Evolutionary conservation across 2,329 filamentous ascomycete genomes (phyloP), one percentile per base, ranked within the genome.

Genomic region (Gnomoniopsis sp.): DNA sequence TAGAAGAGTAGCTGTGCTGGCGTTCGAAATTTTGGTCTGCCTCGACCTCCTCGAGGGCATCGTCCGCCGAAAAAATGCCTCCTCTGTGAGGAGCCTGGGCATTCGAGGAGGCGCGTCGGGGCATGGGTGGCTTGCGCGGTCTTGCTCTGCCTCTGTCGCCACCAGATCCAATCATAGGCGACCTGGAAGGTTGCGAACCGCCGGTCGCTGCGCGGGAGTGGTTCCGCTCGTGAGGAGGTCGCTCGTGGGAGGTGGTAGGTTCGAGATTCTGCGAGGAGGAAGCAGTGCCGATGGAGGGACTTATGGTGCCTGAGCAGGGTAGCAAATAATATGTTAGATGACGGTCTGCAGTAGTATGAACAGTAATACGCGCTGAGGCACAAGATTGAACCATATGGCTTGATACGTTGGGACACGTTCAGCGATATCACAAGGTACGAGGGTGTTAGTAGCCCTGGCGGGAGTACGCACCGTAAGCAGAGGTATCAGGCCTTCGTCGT

Each of bases 31-130:
- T 21, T 62, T 82, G 75, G 67, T 92, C 89, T 62, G 85, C 84
- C 68, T 90, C 87, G 21, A 96, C 86, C 72, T 97, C 93, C 64
- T 86, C 82, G 23, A 87, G 79, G 68, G 91, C 92, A 71, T 98
- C 93, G 70, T 98, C 93, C 50, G 91, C 91, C 0, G 93, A 97
- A 75, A 96, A 98, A 61, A 93, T 81, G 62, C 90, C 89, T 33
- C 93, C 90, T 55, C 91, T 88, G 70, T 93, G 86, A 2, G 91
- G 92, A 44, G 86, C 86, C 67, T 85, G 80, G 8, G 73, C 74
- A 58, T 84, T 90, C 23, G 91, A 91, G 1, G 91, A 93, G 59
- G 87, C 80, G 62, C 91, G 87, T 65, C 91, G 88, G 59, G 83
- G 72, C 72, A 93, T 84, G 12, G 83, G 75, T 19, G 91, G 91